Base-by-base conservation (phyloP, 257 asterid genomes). In the Solanum chilense region DNA sequence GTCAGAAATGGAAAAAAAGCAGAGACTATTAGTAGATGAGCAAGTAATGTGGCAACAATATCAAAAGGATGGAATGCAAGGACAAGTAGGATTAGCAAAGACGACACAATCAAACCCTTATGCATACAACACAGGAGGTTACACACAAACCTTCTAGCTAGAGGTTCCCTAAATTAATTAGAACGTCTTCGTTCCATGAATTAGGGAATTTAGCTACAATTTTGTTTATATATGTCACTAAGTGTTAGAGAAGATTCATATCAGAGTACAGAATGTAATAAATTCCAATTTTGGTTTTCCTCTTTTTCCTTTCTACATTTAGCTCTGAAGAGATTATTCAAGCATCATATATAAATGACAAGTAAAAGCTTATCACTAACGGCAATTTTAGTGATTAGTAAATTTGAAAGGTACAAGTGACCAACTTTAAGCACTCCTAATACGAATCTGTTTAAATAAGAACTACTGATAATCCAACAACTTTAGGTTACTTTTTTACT, bases 1-100 rank as follows among this genome's bases (percentile, higher is more conserved):
- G 98, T 91, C 99, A 12, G 99, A 96, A 45, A 89, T 96, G 95
- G 99, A 97, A 91, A 96, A 92, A 91, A 97, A 96, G 90, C 99
- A 93, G 66, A 91, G 92, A 82, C 82, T 94, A 86, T 88, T 93
- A 45, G 92, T 88, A 25, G 95, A 97, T 49, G 98, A 97, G 91
- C 99, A 97, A 82, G 10, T 90, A 39, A 91, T 93, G 93, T 97
- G 99, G 99, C 99, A 95, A 91, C 96, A 96, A 76, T 96, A 93
- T 77, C 87, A 92, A 31, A 94, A 91, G 27, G 96, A 92, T 84
- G 99, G 99, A 86, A 94, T 90, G 95, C 98, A 95, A 87, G 98
- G 98, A 27, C 94, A 92, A 21, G 93, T 90, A 44, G 93, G 93
- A 37, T 92, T 92, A 52, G 82, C 89, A 68, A 92, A 88, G 73